Evolutionary conservation across 257 asterid species (phyloP), one percentile per base, ranked within the genome.

Genomic region (Primulina tabacum): DNA sequence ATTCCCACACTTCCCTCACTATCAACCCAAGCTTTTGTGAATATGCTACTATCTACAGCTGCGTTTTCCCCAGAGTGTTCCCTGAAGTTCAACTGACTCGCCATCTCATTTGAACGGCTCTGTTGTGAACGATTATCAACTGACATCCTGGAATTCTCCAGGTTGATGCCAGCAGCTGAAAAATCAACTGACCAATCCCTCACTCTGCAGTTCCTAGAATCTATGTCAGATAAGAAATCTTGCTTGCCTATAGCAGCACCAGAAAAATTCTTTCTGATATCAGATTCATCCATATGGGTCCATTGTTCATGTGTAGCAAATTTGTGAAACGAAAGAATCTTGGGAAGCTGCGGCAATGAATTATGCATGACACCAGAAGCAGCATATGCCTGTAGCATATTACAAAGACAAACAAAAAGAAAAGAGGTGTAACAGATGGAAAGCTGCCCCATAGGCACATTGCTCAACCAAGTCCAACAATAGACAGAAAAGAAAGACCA

Each of bases 141-240:
- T 26, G 92, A 77, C 75, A 74, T 75, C 82, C 76, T 89, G 24
- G 97, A 83, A 73, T 83, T 81, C 76, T 88, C 96, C 61, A 82
- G 85, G 81, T 89, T 88, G 68, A 89, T 89, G 60, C 92, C 94
- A 79, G 97, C 87, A 74, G 96, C 95, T 64, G 99, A 86, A 84
- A 94, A 94, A 83, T 94, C 99, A 76, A 91, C 93, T 30, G 99
- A 76, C 99, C 99, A 94, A 75, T 94, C 97, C 86, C 97, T 87
- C 60, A 94, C 99, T 76, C 95, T 86, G 83, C 98, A 92, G 83
- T 91, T 94, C 83, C 99, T 85, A 37, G 99, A 94, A 80, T 94
- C 98, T 70, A 91, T 94, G 81, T 94, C 97, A 32, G 99, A 90
- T 68, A 86, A 76, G 80, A 96, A 89, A 82, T 93, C 99, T 76